A percentile compares a stretch with the other conserved stretches of the same genome.
Conservation (phyloP, 331 rosid genomes). For the Phaseolus coccineus region DNA sequence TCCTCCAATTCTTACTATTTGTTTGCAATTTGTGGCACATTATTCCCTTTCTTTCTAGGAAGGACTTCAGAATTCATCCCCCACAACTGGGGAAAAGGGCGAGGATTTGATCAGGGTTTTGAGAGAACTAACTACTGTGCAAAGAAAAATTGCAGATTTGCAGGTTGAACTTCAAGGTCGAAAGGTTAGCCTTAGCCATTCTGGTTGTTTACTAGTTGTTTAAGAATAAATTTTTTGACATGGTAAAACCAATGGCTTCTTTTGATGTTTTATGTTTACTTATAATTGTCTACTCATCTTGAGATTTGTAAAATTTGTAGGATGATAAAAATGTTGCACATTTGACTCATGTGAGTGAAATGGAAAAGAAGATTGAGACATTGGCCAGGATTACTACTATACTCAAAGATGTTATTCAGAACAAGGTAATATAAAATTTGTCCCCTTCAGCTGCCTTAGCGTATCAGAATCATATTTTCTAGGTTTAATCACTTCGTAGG, state of each 20-base stretch:
- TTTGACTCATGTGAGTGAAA: constrained; percentile 91
- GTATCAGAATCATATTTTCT: constrained; percentile 10
- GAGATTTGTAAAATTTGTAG: constrained; percentile 51
- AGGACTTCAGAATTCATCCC: constrained; percentile 64
- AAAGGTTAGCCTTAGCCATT: constrained; percentile 55
- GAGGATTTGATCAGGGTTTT: constrained; percentile 84
- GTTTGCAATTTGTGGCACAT: constrained; percentile 9
- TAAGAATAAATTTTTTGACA: background rate
- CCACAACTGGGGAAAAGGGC: constrained; percentile 68
- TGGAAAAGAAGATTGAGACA: constrained; percentile 90
- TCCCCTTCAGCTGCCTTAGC: constrained; percentile 31
- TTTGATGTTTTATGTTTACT: background rate
- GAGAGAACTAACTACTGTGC: constrained; percentile 83
- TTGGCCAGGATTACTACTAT: constrained; percentile 84
- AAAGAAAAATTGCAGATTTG: constrained; percentile 85
- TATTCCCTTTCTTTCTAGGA: constrained; percentile 53
- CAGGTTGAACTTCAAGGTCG: constrained; percentile 85
- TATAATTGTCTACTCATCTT: constrained; percentile 13
- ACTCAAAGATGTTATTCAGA: constrained; percentile 88
- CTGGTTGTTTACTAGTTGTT: background rate
- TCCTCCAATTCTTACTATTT: background rate
- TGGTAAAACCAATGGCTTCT: background rate
- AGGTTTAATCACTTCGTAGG: constrained; percentile 7
- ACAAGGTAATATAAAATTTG: constrained; percentile 64
- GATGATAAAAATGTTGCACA: constrained; percentile 89